Base-by-base conservation (phyloP, 192 early-diverging fungal genomes). In the Linnemannia hyalina region DNA sequence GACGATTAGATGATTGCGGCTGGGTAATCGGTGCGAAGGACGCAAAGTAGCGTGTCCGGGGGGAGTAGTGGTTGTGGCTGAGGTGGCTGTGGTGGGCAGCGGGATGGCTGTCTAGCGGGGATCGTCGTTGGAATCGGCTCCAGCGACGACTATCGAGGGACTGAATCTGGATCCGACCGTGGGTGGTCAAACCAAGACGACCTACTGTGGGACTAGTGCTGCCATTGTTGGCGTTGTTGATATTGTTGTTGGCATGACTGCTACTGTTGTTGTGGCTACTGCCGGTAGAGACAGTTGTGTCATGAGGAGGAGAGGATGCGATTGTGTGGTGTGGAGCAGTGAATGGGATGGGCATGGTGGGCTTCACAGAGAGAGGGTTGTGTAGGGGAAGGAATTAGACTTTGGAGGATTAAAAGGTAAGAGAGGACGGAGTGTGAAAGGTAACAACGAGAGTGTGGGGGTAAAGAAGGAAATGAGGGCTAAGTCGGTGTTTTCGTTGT, bases 71-170 rank as follows among this genome's bases (percentile, higher is more conserved):
- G 69, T 57, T 42, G 49, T 74, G 49, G 49, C 49, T 52, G 49
- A 52, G 49, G 49, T 52, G 49, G 49, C 3, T 42, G 35, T 9
- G 38, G 26, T 55, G 23, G 44, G 10, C 3, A 13, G 40, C 13
- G 22, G n/a, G 40, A 44, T 35, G 41, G 18, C 15, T 73, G 23
- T 81, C 71, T 32, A 81, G 35, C 4, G 80, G 80, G 10, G 84
- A 86, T 11, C 84, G 69, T 9, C 84, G 79, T 35, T 81, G 84
- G n/a, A 86, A 71, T 47, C 84, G 73, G 52, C 57, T 76, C 78
- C 79, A 86, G 6, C 84, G 70, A 3, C 84, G 29, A 42, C 71
- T 55, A 68, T 80, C 83, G n/a, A 73, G 70, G 9, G 76, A 35
- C n/a, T 77, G 83, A 1, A 70, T 76, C 38, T 72, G 74, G 29